Conservation (phyloP, 257 asterid genomes). For the Penstemon newberryi region DNA sequence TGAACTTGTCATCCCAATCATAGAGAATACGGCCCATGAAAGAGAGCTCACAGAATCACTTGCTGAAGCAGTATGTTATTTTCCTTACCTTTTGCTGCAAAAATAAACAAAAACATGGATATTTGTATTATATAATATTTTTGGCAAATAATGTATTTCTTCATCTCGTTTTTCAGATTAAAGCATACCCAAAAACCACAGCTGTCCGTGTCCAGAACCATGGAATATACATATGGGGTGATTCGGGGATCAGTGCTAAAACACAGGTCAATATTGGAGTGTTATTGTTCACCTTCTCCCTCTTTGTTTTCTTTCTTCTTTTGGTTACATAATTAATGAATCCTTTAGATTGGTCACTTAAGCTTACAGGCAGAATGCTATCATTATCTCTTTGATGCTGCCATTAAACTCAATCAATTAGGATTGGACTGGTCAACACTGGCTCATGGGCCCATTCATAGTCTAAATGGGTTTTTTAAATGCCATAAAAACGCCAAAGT, state of each 20-base stretch:
- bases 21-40: conserved; percentile 96
- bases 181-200: conserved; percentile 85
- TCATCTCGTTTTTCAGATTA: conserved; percentile 48
- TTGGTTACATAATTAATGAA: background rate
- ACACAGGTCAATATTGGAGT: conserved; percentile 58
- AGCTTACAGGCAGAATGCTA: conserved; percentile 83
- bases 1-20: conserved; percentile 89
- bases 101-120: too few relatives aligned
- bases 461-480: conserved; percentile 34
- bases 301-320: background rate
- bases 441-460: conserved; percentile 62
- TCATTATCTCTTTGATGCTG: conserved; percentile 97
- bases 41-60: conserved; percentile 90
- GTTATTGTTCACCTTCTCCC: background rate
- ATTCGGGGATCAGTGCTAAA: conserved; percentile 95
- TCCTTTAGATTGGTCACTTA: conserved; percentile 21
- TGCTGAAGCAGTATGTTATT: conserved; percentile 68
- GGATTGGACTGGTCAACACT: conserved; percentile 93
- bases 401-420: conserved; percentile 86
- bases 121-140: background rate
- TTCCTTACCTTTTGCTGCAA: background rate
- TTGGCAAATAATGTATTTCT: background rate
- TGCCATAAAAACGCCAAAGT: conserved; percentile 26
- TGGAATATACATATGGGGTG: conserved; percentile 92
- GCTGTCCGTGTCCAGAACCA: conserved; percentile 96